A percentile compares a stretch with the other conserved stretches of the same genome.
These are phyloP conservation scores for Ogataea ganodermae DNA, from an alignment of 805 yeast genomes.

Conservation along the genomic window DNA sequence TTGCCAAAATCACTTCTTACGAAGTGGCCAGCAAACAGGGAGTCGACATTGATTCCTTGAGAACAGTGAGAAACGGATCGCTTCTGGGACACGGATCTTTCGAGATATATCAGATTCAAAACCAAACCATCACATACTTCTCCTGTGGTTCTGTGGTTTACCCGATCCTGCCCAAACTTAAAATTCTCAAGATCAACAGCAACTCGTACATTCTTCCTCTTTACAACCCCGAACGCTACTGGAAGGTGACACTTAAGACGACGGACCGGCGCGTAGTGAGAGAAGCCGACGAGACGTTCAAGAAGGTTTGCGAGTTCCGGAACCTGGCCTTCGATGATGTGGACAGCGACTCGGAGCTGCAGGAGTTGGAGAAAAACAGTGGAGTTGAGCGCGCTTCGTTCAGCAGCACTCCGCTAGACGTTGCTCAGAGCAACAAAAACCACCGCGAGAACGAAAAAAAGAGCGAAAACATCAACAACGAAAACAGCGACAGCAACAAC, in stretches of 20 bases:
- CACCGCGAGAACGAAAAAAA: too few relatives aligned
- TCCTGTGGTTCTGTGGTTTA: slow-evolving; percentile 71
- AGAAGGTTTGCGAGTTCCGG: slow-evolving; percentile 25
- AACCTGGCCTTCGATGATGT: slow-evolving; percentile 20
- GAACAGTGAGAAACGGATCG: slow-evolving; percentile 37
- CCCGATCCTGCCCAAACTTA: slow-evolving; percentile 68
- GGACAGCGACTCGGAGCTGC: slow-evolving; percentile 10
- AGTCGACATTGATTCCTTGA: not conserved
- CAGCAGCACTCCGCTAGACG: not conserved
- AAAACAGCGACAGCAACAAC: not conserved
- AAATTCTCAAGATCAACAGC: slow-evolving; percentile 51
- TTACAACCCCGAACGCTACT: slow-evolving; percentile 73
- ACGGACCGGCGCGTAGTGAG: slow-evolving; percentile 29
- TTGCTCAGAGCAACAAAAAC: too few relatives aligned
- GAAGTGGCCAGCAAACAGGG: slow-evolving; percentile 10
- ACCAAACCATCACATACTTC: slow-evolving; percentile 54
- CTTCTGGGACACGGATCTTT: slow-evolving; percentile 62
- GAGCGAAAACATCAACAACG: not conserved
- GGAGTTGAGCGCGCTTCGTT: slow-evolving; percentile 1
- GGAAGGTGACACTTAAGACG: slow-evolving; percentile 53
- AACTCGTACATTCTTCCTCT: slow-evolving; percentile 62
- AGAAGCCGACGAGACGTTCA: slow-evolving; percentile 16
- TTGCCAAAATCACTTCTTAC: slow-evolving; percentile 22
- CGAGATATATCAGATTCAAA: slow-evolving; percentile 59
- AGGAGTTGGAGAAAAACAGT: slow-evolving; percentile 1